Base-by-base conservation (phyloP, 1,284 basidiomycete genomes). In the Ustilago shanxiensis region DNA sequence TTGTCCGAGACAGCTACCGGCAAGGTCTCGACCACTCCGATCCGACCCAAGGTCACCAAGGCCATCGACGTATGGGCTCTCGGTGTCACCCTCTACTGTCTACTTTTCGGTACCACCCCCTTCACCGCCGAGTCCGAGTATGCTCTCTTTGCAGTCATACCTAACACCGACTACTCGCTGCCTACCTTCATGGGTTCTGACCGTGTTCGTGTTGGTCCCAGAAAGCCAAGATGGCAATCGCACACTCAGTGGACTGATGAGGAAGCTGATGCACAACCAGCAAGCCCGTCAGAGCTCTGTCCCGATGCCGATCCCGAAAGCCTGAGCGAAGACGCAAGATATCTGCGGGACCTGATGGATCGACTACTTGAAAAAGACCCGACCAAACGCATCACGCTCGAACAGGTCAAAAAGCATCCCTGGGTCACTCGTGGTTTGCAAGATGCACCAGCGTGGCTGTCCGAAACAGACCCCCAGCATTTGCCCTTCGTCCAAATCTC, bases 51-150 rank as follows among this genome's bases (percentile, higher is more conserved):
- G 45, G 58, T 99, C 74, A 96, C 95, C 39, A 95, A 96, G 85
- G 92, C 95, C 5, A 97, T 99, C 85, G 97, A 99, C 83, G 91
- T 99, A n/a, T 99, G 96, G 96, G 95, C 97, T 0, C 90, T 99
- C 9, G 97, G 97, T n/a, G 93, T 98, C 37, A 99, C 97, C 1
- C 88, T 98, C 14, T 99, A 95, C 87, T 97, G 95, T 83, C 90
- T 99, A 50, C 89, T 98, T 1, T 98, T 98, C 80, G 97, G 95
- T 26, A 88, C 88, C 60, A 89, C 91, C 8, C 94, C 94, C 0
- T 95, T 91, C 87, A 87, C 89, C 49, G 88, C 90, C 67, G 84
- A 85, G 20, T 89, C 90, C 77, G 94, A 95, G 87, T 97, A 91
- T 85, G 90, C 90, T 49, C 88, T 98, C 50, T 98, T 97, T 87